A percentile compares a stretch with the other conserved stretches of the same genome.
Conservation (phyloP, 1,284 basidiomycete genomes). For the Moesziomyces antarcticus region DNA sequence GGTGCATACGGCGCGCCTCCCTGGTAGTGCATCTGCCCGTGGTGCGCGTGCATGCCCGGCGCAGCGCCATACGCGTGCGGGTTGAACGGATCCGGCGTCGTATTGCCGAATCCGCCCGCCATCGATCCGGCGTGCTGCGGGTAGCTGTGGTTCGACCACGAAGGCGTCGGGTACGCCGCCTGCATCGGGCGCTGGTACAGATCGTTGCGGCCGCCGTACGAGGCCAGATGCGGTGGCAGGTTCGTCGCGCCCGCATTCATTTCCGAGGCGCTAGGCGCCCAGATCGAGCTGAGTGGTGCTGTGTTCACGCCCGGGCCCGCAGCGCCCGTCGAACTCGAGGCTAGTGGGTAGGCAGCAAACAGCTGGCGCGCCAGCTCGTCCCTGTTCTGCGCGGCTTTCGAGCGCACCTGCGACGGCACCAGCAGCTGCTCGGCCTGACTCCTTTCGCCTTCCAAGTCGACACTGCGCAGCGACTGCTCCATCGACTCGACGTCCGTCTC, state of each 20-base stretch:
- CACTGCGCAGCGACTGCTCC: conserved; percentile 38
- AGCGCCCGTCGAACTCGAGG: conserved; percentile 7
- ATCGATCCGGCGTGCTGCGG: conserved; percentile 13
- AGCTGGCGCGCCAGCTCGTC: conserved; percentile 24
- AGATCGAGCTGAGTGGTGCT: conserved; percentile 45
- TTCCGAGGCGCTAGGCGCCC: conserved; percentile 34
- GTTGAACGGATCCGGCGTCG: conserved; percentile 40
- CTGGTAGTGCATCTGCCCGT: conserved; percentile 11
- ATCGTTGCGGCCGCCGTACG: conserved; percentile 16
- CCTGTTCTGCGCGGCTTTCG: conserved; percentile 12
- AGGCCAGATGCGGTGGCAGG: conserved; percentile 19
- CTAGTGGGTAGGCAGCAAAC: conserved; percentile 23
- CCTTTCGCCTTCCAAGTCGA: conserved; percentile 14
- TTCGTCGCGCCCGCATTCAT: conserved; percentile 2
- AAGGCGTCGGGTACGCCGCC: conserved; percentile 7
- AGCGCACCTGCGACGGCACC: conserved; percentile 34
- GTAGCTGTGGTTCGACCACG: conserved; percentile 16
- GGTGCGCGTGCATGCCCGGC: not conserved
- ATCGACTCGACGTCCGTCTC: conserved; percentile 14
- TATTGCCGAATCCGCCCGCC: conserved; percentile 24
- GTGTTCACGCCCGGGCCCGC: conserved; percentile 7
- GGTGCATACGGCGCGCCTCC: not conserved
- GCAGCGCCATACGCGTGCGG: conserved; percentile 28
- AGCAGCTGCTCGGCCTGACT: conserved; percentile 15
- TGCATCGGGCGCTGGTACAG: conserved; percentile 15